Base-by-base conservation (phyloP, 78 protist genomes). In the Planoprotostelium fungivorum region DNA sequence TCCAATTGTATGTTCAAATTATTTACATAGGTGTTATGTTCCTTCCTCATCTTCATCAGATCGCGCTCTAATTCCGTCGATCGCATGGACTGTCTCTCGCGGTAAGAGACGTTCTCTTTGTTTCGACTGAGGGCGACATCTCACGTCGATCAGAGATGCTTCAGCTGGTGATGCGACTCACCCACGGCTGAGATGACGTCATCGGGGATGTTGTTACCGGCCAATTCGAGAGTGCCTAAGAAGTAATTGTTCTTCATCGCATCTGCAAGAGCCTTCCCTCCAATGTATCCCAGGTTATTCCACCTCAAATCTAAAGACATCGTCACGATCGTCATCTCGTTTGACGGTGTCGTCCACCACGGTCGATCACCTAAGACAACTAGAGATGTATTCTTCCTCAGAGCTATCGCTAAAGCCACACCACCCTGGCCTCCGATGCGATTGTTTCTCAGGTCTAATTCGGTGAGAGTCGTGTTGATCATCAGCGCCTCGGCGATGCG, bases 401-500 rank as follows among this genome's bases (percentile, higher is more conserved):
- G 86, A 23, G 89, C 88, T 29, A 29, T 28, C 0, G 90, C 91
- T 25, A 92, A 28, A 9, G 83, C 0, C 85, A 0, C 36, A 35
- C 29, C 84, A 9, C 89, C 88, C 29, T 28, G 5, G 0, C 87
- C 89, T 5, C 89, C 91, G 0, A 92, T 37, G 0, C 91, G 38
- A 51, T 89, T 89, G 90, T 89, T 89, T 84, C 94, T 90, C 38
- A 92, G 89, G 29, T 89, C 91, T 31, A 92, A 88, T 29, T 38
- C 0, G 38, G 37, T 63, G 35, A 92, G 91, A 28, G 91, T 0
- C 28, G 29, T n/a, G 31, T 83, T 84, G 83, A 29, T 36, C 31
- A 51, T 25, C 35, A 89, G 63, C 5, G 91, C 91, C 0, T 37
- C 88, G 29, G 84, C 34, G 63, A 92, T 28, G 1, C 89, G 23